A percentile compares a stretch with the other conserved stretches of the same genome.
These are phyloP conservation scores for Pyrus hybrid DNA, from an alignment of 331 rosid genomes.

Conservation along the genomic window DNA sequence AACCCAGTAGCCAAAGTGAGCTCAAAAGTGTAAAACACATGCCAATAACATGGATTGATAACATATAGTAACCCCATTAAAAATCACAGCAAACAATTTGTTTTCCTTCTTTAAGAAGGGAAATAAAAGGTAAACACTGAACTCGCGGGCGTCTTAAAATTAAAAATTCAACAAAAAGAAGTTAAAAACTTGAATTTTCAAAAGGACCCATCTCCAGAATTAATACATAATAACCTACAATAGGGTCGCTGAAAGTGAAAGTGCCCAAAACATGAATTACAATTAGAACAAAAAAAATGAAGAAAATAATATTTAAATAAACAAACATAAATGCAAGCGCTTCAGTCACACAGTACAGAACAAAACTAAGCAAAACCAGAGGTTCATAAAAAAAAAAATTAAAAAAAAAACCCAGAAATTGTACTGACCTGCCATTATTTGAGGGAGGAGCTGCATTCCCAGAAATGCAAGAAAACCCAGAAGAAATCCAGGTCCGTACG, in stretches of 20 bases:
- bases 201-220: conserved; percentile 9
- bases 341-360: background rate
- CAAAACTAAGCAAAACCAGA: background rate
- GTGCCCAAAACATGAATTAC: background rate
- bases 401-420: conserved; percentile 10
- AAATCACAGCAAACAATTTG: background rate
- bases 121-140: background rate
- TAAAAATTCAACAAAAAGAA: background rate
- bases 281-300: background rate
- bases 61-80: background rate
- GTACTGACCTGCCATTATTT: conserved; percentile 65
- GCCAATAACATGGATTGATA: background rate
- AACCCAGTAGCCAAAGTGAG: conserved; percentile 5
- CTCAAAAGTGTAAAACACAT: background rate
- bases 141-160: background rate
- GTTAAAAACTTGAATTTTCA: background rate
- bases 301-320: background rate
- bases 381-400: background rate
- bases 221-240: background rate
- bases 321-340: background rate
- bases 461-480: conserved; percentile 51
- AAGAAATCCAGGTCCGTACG: conserved; percentile 21
- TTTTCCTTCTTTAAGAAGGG: background rate
- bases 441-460: conserved; percentile 52
- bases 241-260: background rate